Percentiles rank a stretch among this genome's conserved stretches.
Conservation (phyloP, 305 asterid genomes). For the Plantago rigida region DNA sequence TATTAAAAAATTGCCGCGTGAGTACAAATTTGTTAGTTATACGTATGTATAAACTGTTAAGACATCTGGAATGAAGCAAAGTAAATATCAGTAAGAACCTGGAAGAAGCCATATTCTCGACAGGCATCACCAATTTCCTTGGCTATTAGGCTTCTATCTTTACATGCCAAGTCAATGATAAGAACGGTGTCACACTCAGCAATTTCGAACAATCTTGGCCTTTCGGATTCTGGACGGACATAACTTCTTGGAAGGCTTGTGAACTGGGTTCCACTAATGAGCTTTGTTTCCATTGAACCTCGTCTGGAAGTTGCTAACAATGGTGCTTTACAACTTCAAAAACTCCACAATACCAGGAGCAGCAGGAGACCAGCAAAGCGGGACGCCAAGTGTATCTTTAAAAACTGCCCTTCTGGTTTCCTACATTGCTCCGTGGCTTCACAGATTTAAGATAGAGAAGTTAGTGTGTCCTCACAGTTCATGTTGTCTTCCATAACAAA, state of each 20-base stretch:
- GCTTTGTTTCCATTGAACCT: slow-evolving; percentile 35
- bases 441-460: no score
- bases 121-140: slow-evolving; percentile 47
- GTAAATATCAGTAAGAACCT: slow-evolving; percentile 32
- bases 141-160: slow-evolving; percentile 26
- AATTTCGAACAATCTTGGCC: slow-evolving; percentile 48
- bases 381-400: no score
- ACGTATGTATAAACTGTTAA: neutral
- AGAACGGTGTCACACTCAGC: slow-evolving; percentile 43
- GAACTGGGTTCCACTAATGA: slow-evolving; percentile 43
- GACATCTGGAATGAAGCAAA: slow-evolving; percentile 7
- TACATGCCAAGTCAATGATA: slow-evolving; percentile 38
- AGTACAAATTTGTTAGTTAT: neutral
- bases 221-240: slow-evolving; percentile 51
- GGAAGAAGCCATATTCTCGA: slow-evolving; percentile 51
- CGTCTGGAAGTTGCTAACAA: neutral
- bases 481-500: no score
- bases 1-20: neutral
- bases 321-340: no score
- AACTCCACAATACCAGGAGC: no score
- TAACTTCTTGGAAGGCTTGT: slow-evolving; percentile 44
- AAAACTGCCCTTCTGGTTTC: no score
- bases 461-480: no score
- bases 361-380: no score
- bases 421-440: no score